Percentiles rank a stretch among this genome's conserved stretches.
Evolutionary conservation across 345 rosid species (phyloP).

Genomic region (Aegle marmelos): DNA sequence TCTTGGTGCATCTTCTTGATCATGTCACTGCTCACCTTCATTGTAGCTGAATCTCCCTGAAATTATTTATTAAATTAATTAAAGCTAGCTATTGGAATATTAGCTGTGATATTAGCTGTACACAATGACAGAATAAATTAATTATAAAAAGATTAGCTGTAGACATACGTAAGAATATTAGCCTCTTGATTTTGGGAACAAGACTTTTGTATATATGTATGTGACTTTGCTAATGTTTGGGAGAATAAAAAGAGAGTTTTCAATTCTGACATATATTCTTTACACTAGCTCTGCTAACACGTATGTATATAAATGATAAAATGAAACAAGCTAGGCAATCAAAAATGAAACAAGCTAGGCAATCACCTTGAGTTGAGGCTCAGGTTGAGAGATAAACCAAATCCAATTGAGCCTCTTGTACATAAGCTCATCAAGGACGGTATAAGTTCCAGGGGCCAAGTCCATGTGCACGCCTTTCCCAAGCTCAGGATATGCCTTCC

Average conservation of each 20-base stretch:
- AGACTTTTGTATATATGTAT: too few species aligned
- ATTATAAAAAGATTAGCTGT: too few species aligned
- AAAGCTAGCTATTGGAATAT: too few species aligned
- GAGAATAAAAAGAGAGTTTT: too few species aligned
- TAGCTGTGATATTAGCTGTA: too few species aligned
- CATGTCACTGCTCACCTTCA: constrained; percentile 54
- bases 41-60: constrained; percentile 61
- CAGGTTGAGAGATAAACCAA: constrained; percentile 64
- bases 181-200: too few species aligned
- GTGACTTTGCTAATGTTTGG: too few species aligned
- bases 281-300: neutral
- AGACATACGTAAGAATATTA: too few species aligned
- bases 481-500: constrained; percentile 53
- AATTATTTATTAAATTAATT: neutral
- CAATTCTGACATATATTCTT: too few species aligned
- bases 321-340: neutral
- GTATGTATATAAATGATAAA: neutral
- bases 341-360: constrained; percentile 7
- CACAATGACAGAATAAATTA: too few species aligned
- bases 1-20: constrained; percentile 50
- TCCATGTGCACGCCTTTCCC: constrained; percentile 69
- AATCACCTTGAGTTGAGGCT: constrained; percentile 59
- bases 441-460: constrained; percentile 40
- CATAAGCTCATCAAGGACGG: constrained; percentile 49
- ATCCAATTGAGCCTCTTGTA: constrained; percentile 63